phyloP scores from a whole-genome alignment of 305 asterid species.

The Striga hermonthica region DNA sequence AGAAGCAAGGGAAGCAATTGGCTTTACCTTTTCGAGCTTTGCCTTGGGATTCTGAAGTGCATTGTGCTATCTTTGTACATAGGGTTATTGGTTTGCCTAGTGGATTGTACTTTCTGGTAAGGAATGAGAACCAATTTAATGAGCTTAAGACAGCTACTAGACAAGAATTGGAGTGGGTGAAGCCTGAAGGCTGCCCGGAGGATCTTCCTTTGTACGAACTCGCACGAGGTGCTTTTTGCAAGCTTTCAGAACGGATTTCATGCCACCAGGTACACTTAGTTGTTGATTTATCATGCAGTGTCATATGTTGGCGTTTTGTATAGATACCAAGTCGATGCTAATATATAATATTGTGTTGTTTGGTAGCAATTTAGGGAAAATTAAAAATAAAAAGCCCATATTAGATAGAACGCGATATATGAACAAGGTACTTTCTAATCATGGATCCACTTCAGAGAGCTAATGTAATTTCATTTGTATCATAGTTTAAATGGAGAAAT shows the following conservation, averaged over 20 bases:
- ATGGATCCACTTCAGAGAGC: too few species aligned
- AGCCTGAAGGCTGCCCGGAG: slow-evolving; percentile 85
- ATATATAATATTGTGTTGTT: too few species aligned
- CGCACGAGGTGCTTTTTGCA: slow-evolving; percentile 49
- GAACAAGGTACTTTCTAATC: too few species aligned
- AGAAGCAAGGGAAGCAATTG: slow-evolving; percentile 55
- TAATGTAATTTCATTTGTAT: too few species aligned
- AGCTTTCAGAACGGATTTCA: slow-evolving; percentile 69
- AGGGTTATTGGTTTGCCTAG: slow-evolving; percentile 72
- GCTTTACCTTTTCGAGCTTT: slow-evolving; percentile 74
- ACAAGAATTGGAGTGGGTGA: slow-evolving; percentile 70
- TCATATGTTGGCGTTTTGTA: slow-evolving; percentile 3
- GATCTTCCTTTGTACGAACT: slow-evolving; percentile 83
- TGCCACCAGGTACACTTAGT: slow-evolving; percentile 69
- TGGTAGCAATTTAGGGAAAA: too few species aligned
- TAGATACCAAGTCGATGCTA: not conserved
- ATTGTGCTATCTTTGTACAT: slow-evolving; percentile 80
- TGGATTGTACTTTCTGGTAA: slow-evolving; percentile 79
- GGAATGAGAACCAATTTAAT: slow-evolving; percentile 67
- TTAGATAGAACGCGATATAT: too few species aligned
- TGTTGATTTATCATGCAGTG: slow-evolving; percentile 17
- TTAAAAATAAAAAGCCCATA: too few species aligned
- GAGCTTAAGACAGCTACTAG: slow-evolving; percentile 59
- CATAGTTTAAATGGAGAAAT: too few species aligned
- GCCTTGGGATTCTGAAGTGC: slow-evolving; percentile 79